phyloP scores from a whole-genome alignment of 2,329 filamentous ascomycete species.

The Fonsecaea multimorphosa region DNA sequence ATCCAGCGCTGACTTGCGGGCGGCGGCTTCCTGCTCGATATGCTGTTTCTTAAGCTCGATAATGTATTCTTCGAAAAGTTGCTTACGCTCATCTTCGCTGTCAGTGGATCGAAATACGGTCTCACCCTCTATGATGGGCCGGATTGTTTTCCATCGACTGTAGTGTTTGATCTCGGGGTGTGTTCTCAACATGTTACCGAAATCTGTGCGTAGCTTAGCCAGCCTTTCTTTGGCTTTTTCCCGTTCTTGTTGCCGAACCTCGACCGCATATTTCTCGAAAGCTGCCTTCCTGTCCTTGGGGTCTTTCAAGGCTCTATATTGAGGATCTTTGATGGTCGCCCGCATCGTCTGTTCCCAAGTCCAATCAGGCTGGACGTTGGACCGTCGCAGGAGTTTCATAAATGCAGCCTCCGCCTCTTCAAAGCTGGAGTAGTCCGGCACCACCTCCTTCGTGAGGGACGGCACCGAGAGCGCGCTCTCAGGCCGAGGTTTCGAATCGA shows the following conservation, averaged over 20 bases:
- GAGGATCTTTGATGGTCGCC: slow-evolving; percentile 83
- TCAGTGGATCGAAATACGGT: slow-evolving; percentile 92
- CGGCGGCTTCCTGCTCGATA: slow-evolving; percentile 72
- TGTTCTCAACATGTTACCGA: slow-evolving; percentile 92
- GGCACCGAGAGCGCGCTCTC: slow-evolving; percentile 51
- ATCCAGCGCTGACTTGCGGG: slow-evolving; percentile 81
- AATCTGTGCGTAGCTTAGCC: slow-evolving; percentile 89
- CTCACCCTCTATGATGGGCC: slow-evolving; percentile 91
- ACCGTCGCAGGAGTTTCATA: slow-evolving; percentile 82
- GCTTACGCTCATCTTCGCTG: slow-evolving; percentile 83
- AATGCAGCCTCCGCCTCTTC: slow-evolving; percentile 95
- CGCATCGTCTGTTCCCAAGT: slow-evolving; percentile 89
- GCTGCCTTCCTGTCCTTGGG: slow-evolving; percentile 87
- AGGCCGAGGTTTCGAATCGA: slow-evolving; percentile 57
- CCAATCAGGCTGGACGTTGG: slow-evolving; percentile 88
- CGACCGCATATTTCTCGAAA: slow-evolving; percentile 93
- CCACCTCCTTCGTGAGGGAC: slow-evolving; percentile 54
- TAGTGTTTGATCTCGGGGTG: slow-evolving; percentile 98
- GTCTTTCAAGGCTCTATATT: slow-evolving; percentile 91
- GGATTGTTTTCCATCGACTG: slow-evolving; percentile 94
- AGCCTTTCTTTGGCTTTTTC: slow-evolving; percentile 92
- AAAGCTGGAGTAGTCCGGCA: slow-evolving; percentile 76
- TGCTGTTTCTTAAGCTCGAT: slow-evolving; percentile 80
- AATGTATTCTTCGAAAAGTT: slow-evolving; percentile 93
- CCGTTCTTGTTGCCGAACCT: slow-evolving; percentile 90